Conservation (phyloP, 1,139 yeast genomes). For the Diutina scorzettiae region DNA sequence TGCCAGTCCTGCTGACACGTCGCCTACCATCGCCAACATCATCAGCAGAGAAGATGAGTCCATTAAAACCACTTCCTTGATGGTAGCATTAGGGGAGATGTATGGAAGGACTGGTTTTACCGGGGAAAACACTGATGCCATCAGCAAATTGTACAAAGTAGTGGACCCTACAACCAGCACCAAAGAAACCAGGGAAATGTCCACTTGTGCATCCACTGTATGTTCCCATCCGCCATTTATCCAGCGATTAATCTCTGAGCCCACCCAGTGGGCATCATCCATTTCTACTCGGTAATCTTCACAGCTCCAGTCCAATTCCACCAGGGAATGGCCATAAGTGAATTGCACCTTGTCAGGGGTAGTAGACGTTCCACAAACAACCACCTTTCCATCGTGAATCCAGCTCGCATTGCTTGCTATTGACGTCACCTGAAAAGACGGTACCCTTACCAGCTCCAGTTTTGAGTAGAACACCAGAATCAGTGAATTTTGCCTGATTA, state of each 20-base stretch:
- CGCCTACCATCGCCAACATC: too few relatives aligned
- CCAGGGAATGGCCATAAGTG: not conserved
- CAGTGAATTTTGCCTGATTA: conserved; percentile 1
- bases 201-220: not conserved
- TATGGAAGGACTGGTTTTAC: not conserved
- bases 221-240: not conserved
- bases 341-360: not conserved
- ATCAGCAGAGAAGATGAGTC: too few relatives aligned
- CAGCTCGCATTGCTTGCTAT: not conserved
- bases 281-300: not conserved
- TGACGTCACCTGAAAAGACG: not conserved
- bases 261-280: not conserved
- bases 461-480: not conserved
- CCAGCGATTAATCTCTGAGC: not conserved
- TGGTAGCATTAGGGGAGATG: not conserved
- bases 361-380: not conserved
- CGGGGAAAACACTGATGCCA: not conserved
- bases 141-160: not conserved
- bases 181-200: not conserved
- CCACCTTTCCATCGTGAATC: not conserved
- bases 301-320: not conserved
- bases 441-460: not conserved
- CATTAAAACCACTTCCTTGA: not conserved
- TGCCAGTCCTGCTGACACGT: too few relatives aligned
- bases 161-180: not conserved